Percentiles rank a stretch among this genome's conserved stretches.
These are phyloP conservation scores for Sophora flavescens DNA, from an alignment of 306 rosid genomes.

Conservation along the genomic window DNA sequence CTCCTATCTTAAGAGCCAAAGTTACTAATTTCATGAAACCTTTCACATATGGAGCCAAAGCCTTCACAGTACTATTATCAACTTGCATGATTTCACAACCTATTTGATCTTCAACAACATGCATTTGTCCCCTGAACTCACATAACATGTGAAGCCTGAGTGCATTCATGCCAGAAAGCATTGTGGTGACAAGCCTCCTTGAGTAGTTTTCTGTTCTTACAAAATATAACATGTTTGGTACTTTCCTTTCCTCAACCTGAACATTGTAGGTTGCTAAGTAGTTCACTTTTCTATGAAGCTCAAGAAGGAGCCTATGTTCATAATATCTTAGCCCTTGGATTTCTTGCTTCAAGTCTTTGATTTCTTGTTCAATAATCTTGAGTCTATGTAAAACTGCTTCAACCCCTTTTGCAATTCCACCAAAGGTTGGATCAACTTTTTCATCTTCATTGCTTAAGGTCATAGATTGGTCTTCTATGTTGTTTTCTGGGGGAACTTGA, in stretches of 20 bases:
- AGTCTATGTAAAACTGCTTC: constrained; percentile 87
- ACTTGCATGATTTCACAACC: constrained; percentile 95
- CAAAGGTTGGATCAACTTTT: constrained; percentile 73
- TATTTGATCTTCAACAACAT: constrained; percentile 90
- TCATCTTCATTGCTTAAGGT: constrained; percentile 58
- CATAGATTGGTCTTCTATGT: constrained; percentile 61
- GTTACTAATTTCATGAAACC: constrained; percentile 89
- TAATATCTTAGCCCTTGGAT: constrained; percentile 92
- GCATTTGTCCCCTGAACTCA: constrained; percentile 87
- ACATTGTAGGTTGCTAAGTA: constrained; percentile 83
- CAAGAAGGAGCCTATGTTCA: constrained; percentile 83
- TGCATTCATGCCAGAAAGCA: constrained; percentile 89
- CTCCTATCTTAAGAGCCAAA: constrained; percentile 92
- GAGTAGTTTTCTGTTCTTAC: constrained; percentile 90
- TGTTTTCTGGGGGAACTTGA: constrained; percentile 78
- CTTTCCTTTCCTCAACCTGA: constrained; percentile 92
- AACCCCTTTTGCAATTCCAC: constrained; percentile 98
- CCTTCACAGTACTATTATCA: constrained; percentile 75
- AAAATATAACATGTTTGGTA: constrained; percentile 90
- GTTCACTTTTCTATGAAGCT: constrained; percentile 87
- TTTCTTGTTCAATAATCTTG: constrained; percentile 95
- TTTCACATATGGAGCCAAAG: constrained; percentile 89
- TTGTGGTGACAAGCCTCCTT: constrained; percentile 76
- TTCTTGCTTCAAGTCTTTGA: constrained; percentile 94
- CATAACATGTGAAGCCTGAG: constrained; percentile 93